A percentile compares a stretch with the other conserved stretches of the same genome.
Conservation (phyloP, 202 grass and related monocot genomes). For the Zizania palustris region DNA sequence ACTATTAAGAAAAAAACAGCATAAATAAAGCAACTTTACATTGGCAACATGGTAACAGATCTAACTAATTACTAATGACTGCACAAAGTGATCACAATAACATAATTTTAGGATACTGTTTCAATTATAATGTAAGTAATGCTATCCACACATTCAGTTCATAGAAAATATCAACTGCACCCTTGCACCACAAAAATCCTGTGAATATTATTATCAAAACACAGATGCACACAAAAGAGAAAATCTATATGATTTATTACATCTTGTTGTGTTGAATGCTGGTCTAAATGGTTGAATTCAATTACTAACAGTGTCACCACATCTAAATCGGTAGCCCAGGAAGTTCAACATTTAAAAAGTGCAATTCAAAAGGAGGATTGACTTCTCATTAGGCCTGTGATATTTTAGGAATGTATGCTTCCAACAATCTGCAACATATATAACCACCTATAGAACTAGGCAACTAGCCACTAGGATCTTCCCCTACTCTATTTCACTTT, state of each 20-base stretch:
- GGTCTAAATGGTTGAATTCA: background rate
- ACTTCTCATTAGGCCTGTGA: background rate
- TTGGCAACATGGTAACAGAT: background rate
- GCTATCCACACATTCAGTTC: background rate
- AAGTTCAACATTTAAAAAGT: constrained; percentile 5
- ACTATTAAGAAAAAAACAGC: background rate
- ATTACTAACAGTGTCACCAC: background rate
- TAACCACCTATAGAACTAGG: background rate
- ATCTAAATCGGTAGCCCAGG: background rate
- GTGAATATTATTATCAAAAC: background rate
- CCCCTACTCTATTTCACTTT: background rate
- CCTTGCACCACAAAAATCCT: background rate
- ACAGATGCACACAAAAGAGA: background rate
- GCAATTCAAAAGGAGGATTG: background rate
- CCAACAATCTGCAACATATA: background rate
- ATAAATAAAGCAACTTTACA: background rate
- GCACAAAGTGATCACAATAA: background rate
- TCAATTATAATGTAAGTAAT: background rate
- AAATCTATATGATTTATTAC: background rate
- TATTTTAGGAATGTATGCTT: background rate
- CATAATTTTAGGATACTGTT: background rate
- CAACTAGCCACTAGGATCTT: too few relatives aligned
- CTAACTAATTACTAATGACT: constrained; percentile 16
- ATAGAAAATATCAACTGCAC: constrained; percentile 10
- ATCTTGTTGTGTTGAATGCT: background rate